Percentiles rank a stretch among this genome's conserved stretches.
These are phyloP conservation scores for Lentinula lateritia DNA, from an alignment of 768 basidiomycete species.

Conservation along the genomic window DNA sequence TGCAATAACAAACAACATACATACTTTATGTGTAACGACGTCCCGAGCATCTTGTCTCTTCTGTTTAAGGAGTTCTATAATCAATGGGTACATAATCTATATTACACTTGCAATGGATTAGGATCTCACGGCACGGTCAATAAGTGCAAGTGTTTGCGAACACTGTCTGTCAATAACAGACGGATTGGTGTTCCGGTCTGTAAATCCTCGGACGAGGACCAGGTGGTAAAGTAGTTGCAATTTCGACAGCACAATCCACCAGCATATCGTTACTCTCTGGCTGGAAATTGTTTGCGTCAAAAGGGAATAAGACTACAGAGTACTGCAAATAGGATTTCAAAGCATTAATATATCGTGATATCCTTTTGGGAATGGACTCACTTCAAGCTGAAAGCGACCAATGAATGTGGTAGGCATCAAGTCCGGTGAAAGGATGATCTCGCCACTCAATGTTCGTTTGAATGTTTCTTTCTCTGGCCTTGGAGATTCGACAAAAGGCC, in stretches of 20 bases:
- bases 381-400: slow-evolving; percentile 2
- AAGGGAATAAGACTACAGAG: neutral
- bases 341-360: neutral
- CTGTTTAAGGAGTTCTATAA: no score
- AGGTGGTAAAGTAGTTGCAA: neutral
- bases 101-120: no score
- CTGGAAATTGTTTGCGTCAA: neutral
- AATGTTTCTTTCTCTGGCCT: neutral
- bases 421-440: slow-evolving; percentile 5
- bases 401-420: slow-evolving; percentile 7
- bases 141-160: no score
- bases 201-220: neutral
- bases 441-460: slow-evolving; percentile 1
- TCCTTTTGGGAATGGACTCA: neutral
- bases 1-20: neutral
- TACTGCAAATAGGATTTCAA: neutral
- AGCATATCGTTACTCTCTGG: neutral
- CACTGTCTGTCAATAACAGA: neutral
- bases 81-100: no score
- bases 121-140: no score
- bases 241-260: neutral
- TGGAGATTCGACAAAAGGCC: slow-evolving; percentile 13
- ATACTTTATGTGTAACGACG: no score
- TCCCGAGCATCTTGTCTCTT: no score
- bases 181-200: neutral